Evolutionary conservation across 768 basidiomycete genomes (phyloP), one percentile per base, ranked within the genome.

Genomic region (Suillus ampliporus): DNA sequence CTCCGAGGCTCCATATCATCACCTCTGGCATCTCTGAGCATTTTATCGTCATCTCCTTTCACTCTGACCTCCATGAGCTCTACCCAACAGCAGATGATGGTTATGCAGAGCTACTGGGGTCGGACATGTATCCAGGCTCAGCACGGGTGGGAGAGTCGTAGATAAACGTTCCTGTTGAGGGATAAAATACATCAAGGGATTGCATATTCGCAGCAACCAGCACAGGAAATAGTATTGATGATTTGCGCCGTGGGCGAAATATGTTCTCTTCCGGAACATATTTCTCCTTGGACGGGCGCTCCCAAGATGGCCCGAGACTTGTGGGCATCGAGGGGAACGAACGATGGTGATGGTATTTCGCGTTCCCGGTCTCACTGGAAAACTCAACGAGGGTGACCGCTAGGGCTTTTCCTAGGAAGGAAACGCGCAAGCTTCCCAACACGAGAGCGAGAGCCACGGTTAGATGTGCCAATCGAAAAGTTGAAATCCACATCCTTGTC

Each of bases 171-270:
- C 44, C 74, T 17, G 64, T 63, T 19, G 68, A 61, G n/a, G 74
- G 75, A 47, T 34, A 64, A 2, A 66, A 75, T 34, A 75, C 74
- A 19, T 75, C 74, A 60, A 75, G 73, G 37, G 74, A 68, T n/a
- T 75, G 74, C 51, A 75, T 61, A 58, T 69, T 74, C 48, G 72
- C 57, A 53, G 56, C 61, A 19, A 75, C 57, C 58, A 74, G 71
- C 51, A 67, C 66, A 2, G 74, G 74, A 41, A 77, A 76, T 62
- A 76, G 66, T 8, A 69, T 74, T 31, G 72, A 67, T 59, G 74
- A 76, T 68, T 76, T 76, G 61, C 76, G 74, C 58, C 76, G 74
- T 19, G 74, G 68, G 62, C 77, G 76, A 37, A 76, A 76, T 1
- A 71, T 77, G 65, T 76, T 76, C 67, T 71, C 69, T 58, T 74